Conservation (phyloP, 2,329 filamentous ascomycete species). For the Coleophoma crateriformis region DNA sequence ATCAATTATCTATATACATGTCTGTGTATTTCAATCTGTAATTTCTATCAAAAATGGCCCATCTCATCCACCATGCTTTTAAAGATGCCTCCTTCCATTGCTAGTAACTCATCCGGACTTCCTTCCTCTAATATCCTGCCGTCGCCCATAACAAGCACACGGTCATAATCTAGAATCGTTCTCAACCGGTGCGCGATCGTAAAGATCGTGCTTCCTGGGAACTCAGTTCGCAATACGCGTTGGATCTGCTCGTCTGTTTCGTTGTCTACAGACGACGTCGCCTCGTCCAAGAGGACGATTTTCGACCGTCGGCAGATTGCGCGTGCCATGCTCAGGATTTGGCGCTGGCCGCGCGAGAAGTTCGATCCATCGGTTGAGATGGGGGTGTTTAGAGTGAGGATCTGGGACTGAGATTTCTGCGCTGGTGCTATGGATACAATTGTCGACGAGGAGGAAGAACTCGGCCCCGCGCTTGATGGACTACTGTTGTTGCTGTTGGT, state of each 20-base stretch:
- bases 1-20: no score
- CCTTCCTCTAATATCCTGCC: conserved; percentile 43
- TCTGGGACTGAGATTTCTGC: not conserved
- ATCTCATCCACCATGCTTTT: not conserved
- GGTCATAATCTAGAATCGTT: conserved; percentile 57
- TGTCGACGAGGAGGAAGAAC: not conserved
- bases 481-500: not conserved
- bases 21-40: no score
- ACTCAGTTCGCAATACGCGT: not conserved
- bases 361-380: not conserved
- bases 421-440: not conserved
- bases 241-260: not conserved
- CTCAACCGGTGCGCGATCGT: conserved; percentile 62
- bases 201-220: conserved; percentile 48
- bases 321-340: not conserved
- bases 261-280: not conserved
- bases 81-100: not conserved
- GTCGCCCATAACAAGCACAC: conserved; percentile 49
- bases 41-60: not conserved
- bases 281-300: conserved; percentile 1
- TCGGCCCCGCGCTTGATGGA: no score
- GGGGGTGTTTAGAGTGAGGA: not conserved
- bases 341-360: conserved; percentile 1
- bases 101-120: not conserved
- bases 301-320: not conserved